These are phyloP conservation scores for Collybia nuda DNA, from an alignment of 768 basidiomycete genomes.

Conservation along the genomic window DNA sequence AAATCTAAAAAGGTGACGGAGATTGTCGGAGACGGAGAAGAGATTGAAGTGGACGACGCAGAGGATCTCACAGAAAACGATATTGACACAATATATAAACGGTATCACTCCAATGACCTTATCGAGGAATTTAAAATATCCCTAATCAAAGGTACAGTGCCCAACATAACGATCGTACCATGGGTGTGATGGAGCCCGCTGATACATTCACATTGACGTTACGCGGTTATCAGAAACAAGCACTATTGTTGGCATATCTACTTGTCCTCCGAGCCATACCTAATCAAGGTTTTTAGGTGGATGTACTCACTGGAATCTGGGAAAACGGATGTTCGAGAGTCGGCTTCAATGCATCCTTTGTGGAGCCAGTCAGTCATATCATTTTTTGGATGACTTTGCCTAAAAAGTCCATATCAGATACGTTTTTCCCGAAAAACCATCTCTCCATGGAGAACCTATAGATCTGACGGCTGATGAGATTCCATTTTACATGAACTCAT, in stretches of 20 bases:
- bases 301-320: constrained; percentile 88
- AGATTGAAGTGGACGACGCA: constrained; percentile 79
- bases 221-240: constrained; percentile 93
- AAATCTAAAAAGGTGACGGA: constrained; percentile 53
- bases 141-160: constrained; percentile 50
- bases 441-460: constrained; percentile 50
- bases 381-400: background rate
- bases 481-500: constrained; percentile 87
- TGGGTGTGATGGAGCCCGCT: constrained; percentile 82
- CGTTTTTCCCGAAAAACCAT: constrained; percentile 62
- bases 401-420: constrained; percentile 49
- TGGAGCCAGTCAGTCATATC: constrained; percentile 79
- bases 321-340: constrained; percentile 64
- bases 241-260: constrained; percentile 54
- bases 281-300: constrained; percentile 54
- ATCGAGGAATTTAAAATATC: background rate
- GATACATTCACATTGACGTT: constrained; percentile 73
- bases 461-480: constrained; percentile 81
- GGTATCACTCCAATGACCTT: constrained; percentile 39
- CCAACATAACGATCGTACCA: constrained; percentile 71
- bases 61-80: constrained; percentile 83
- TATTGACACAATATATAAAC: constrained; percentile 80
- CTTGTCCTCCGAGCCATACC: background rate
- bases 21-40: constrained; percentile 79
- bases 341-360: constrained; percentile 82